Base-by-base conservation (phyloP, 1,284 basidiomycete genomes). In the Boletus hoseneyae region DNA sequence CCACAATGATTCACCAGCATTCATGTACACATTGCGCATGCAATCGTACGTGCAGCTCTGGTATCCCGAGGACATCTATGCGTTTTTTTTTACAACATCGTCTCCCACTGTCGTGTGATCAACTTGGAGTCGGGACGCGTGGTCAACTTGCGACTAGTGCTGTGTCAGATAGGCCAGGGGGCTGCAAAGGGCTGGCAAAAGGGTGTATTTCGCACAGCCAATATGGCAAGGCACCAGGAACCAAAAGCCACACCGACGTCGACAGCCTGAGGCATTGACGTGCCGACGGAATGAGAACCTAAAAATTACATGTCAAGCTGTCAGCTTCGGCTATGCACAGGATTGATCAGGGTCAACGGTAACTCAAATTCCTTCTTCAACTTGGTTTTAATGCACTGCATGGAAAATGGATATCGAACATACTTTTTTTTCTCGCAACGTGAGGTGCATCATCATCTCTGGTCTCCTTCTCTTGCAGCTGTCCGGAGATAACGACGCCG, bases 171-270 rank as follows among this genome's bases (percentile, higher is more conserved):
- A 15, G n/a, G n/a, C n/a, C 29, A 15, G 23, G 38, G 45, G 50
- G 41, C 34, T 45, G 45, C 45, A 52, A 44, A 45, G 18, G 58
- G 33, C 39, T 44, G 57, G 57, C 21, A 40, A 30, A 37, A 53
- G 35, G 33, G 39, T 25, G 57, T 35, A 30, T 48, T 39, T 34
- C 18, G 38, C 53, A 59, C 57, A 58, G 58, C 58, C 54, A 30
- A 38, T 16, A 37, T n/a, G 29, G 21, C 12, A 39, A 65, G 59
- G 59, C 44, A 61, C 62, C 62, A 65, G 59, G 63, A n/a, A 61
- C 60, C 11, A 7, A n/a, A 35, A 19, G 3, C n/a, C 21, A 18
- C 34, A 21, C 21, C 23, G 21, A 23, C 30, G 12, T 34, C 33
- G 40, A 42, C 54, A 45, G n/a, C n/a, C n/a, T n/a, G n/a, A n/a